Conservation (phyloP, 73 alveolate species). For the Diophrys appendiculata region DNA sequence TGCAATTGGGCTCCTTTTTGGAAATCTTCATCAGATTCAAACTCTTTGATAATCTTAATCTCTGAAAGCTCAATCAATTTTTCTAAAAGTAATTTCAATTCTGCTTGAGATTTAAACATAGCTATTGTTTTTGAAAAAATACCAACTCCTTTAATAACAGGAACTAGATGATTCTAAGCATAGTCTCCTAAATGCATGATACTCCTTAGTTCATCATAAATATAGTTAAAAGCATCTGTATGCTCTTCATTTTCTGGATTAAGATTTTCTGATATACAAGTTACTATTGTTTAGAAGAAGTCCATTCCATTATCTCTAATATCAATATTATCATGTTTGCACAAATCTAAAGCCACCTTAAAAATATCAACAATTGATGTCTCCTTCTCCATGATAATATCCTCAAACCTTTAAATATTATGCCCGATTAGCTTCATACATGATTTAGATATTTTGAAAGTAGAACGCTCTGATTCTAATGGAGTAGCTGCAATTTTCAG, state of each 20-base stretch:
- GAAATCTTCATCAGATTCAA: conserved; percentile 41
- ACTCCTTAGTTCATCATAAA: conserved; percentile 7
- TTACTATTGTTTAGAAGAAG: conserved; percentile 12
- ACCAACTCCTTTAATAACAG: conserved; percentile 67
- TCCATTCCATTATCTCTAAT: conserved; percentile 52
- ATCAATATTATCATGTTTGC: conserved; percentile 52
- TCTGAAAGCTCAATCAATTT: conserved; percentile 51
- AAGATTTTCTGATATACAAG: conserved; percentile 20
- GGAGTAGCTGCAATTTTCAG: conserved; percentile 33
- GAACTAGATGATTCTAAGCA: conserved; percentile 17
- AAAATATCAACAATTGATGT: conserved; percentile 10
- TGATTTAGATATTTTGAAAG: conserved; percentile 26
- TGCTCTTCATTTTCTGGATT: conserved; percentile 10
- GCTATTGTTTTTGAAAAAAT: conserved; percentile 64
- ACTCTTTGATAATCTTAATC: conserved; percentile 36
- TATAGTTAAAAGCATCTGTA: conserved; percentile 34
- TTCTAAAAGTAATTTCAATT: conserved; percentile 42
- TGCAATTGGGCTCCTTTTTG: conserved; percentile 1
- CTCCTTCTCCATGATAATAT: conserved; percentile 11
- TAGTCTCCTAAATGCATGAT: conserved; percentile 28
- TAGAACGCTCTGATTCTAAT: conserved; percentile 23
- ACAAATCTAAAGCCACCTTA: conserved; percentile 18
- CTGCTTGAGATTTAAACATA: conserved; percentile 41
- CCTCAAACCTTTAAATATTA: conserved; percentile 16
- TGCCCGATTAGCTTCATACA: conserved; percentile 33